Percentiles rank a stretch among this genome's conserved stretches.
Evolutionary conservation across 176 grass and related monocot genomes (phyloP).

Genomic region (Musa acuminata): DNA sequence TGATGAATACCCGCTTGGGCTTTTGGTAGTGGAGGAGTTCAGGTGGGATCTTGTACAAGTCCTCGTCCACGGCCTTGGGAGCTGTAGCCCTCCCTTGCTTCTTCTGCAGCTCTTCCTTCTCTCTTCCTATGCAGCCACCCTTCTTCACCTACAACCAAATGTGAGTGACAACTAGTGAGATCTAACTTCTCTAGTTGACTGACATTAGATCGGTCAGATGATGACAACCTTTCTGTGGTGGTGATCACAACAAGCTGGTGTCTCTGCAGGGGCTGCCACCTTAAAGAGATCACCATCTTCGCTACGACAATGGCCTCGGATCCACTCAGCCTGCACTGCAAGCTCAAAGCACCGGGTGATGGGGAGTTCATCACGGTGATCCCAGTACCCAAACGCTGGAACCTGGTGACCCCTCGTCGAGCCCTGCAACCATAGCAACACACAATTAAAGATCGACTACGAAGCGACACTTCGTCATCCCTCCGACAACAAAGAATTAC

Average conservation of each 20-base stretch:
- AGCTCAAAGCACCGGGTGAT: constrained; percentile 4
- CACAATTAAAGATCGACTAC: too few relatives aligned
- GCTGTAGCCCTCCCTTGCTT: not conserved
- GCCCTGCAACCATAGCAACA: too few relatives aligned
- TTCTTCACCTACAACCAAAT: constrained; percentile 23
- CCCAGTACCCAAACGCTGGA: constrained; percentile 30
- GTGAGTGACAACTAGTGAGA: too few relatives aligned
- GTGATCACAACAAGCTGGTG: constrained; percentile 6
- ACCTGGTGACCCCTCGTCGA: not conserved
- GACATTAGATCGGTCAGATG: not conserved
- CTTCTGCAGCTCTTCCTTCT: not conserved
- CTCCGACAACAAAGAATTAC: too few relatives aligned
- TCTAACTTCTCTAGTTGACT: too few relatives aligned
- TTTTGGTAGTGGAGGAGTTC: constrained; percentile 11
- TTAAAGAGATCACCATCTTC: not conserved
- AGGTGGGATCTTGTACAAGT: too few relatives aligned
- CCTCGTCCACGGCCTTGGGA: constrained; percentile 31
- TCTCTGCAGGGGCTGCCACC: not conserved
- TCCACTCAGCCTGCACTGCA: constrained; percentile 25
- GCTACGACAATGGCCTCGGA: not conserved
- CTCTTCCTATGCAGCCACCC: not conserved
- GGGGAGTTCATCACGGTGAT: constrained; percentile 34
- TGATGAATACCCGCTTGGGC: constrained; percentile 26
- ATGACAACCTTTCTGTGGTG: constrained; percentile 21
- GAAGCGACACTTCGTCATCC: too few relatives aligned